Evolutionary conservation across 2,329 filamentous ascomycete species (phyloP), one percentile per base, ranked within the genome.

Genomic region (Eutypella sp.): DNA sequence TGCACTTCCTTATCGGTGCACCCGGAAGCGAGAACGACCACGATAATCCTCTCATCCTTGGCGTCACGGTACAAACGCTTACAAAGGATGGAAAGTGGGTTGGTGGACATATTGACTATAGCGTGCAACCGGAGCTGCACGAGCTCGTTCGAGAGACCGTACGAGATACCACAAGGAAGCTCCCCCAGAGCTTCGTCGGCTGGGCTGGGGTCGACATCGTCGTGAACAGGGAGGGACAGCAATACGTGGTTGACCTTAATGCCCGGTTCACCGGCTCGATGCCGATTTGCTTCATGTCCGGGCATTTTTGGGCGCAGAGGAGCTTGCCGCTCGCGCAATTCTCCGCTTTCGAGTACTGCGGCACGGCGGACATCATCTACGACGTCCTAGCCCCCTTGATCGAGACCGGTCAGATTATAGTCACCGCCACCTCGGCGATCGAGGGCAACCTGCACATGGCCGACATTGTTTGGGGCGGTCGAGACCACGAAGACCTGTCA

Each of bases 141-240:
- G 22, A 31, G 1, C 33, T 50, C n/a, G 52, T 57, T 9, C 44
- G 46, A 36, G 47, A 50, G 22, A 55, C 47, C 11, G 53, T 57
- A 18, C 47, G 39, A 39, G 53, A 57, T 25, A 57, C 55, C 18
- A 46, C 55, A 2, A 34, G 36, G 16, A 46, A 38, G 4, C 46
- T 57, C 38, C 55, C 55, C 1, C 37, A 37, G 27, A 46, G 43
- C 1, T 57, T 56, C 20, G 41, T 57, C 37, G 55, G 55, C 29
- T 57, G 55, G 55, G 55, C 55, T 10, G 55, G 55, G 3, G 44
- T 57, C 20, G 55, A 57, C 43, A 55, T 57, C 20, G 55, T 57
- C 40, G 49, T 50, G 10, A 50, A 55, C 39, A 44, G 31, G 36
- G 38, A 45, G 3, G 46, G 45, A 2, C 44, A 37, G 42, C 55